Base-by-base conservation (phyloP, 208 protist species). In the Trypanosoma mega region DNA sequence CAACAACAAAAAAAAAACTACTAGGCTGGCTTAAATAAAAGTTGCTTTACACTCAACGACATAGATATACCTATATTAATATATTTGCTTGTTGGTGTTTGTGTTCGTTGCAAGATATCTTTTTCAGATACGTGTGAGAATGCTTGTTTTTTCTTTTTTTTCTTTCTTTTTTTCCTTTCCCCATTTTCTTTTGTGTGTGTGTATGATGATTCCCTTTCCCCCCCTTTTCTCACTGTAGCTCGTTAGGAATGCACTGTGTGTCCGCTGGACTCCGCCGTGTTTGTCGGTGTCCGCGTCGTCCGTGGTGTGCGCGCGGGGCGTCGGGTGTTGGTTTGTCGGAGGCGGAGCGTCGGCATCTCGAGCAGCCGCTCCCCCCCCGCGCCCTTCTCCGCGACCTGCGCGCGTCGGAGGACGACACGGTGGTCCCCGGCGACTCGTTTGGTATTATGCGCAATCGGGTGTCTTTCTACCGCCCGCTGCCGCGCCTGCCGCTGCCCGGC, bases 361-460 rank as follows among this genome's bases (percentile, higher is more conserved):
- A 91, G 12, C 83, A 92, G 48, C 75, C 86, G 53, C 50, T 90
- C 18, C 88, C 88, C 2, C 84, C 84, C 26, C 69, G 78, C 0
- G 82, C 88, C 36, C 73, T 92, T 18, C 71, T 94, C 37, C 55
- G 47, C 14, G 72, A 81, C 53, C 51, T 87, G 1, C 74, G 82
- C 14, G 73, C 74, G 1, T 49, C 27, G 3, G 76, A 84, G 47
- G 69, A 75, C 6, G 66, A 74, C 21, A 66, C 88, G 5, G 77
- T 66, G 11, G 74, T 93, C 8, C 85, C 89, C 0, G 89, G 89
- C 43, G 89, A 95, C 54, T 87, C 85, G 9, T 95, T 92, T 55
- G 89, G 89, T 14, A 92, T 95, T 64, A 90, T 92, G 82, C 80
- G 78, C 36, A 93, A 90, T 54, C 85, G 89, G 20, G 71, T 87